Evolutionary conservation across 192 early-diverging fungal genomes (phyloP), one percentile per base, ranked within the genome.

Genomic region (Linnemannia elongata): DNA sequence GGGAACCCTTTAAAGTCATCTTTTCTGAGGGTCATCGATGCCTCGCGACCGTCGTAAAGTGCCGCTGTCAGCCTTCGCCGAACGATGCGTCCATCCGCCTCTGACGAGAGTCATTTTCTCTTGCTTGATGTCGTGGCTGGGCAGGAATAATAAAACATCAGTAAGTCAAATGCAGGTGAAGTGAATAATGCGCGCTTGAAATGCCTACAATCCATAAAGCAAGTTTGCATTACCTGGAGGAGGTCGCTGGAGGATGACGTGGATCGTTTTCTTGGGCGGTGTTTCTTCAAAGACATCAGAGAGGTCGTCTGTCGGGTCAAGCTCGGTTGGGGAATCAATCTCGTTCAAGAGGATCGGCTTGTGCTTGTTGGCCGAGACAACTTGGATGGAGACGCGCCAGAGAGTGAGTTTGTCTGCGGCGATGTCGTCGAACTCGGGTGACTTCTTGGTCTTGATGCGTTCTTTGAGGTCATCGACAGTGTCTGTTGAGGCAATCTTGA

Each of bases 11-110:
- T 22, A 54, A 79, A 75, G 17, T 68, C 22, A 12, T 76, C 44
- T 42, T 71, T 45, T 38, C 72, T 81, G 68, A 81, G 66, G 60
- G 76, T 54, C 63, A 86, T 13, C 54, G 78, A 77, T 10, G 75
- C 81, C 41, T 75, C 52, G 8, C 80, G 20, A 35, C 41, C 22
- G 80, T 76, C 60, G 49, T 72, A 76, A 72, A 44, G 74, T 66
- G 20, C 69, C 9, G 22, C 49, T 79, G 74, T 60, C 36, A 75
- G 74, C 38, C 54, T 41, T 75, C 36, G 74, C 27, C 72, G 20
- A 52, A 74, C 44, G 33, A 52, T 52, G 42, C 72, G 72, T 74
- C 72, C 72, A 74, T 74, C 72, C 45, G 24, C 44, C 72, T 74
- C 72, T 47, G 72, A 74, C 44, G 47, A 49, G 47, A 74, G 38